phyloP scores from a whole-genome alignment of 1,284 basidiomycete species.

The Ganoderma lingzhi region DNA sequence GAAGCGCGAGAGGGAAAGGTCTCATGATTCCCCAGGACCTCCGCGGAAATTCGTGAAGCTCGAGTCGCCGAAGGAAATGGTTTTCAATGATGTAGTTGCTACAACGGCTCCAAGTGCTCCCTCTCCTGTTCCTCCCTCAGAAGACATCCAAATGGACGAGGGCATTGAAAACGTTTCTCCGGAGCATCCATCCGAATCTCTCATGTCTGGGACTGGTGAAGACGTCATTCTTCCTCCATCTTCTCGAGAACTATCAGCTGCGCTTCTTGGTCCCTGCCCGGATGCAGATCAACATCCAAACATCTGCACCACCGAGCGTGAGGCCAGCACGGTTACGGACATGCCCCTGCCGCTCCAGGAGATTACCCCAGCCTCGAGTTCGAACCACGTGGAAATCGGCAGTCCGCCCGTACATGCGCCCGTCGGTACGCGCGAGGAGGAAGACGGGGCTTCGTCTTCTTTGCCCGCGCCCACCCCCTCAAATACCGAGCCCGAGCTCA shows the following conservation, averaged over 20 bases:
- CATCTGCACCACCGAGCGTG: not conserved
- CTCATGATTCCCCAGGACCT: not conserved
- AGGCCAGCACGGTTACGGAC: not conserved
- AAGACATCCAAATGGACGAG: not conserved
- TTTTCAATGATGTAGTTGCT: constrained; percentile 12
- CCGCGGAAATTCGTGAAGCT: not conserved
- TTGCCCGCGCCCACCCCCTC: not conserved
- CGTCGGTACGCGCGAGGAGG: not conserved
- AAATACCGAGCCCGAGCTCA: not conserved
- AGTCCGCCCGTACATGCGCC: not conserved
- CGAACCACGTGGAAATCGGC: not conserved
- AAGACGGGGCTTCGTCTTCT: not conserved
- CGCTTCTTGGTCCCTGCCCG: not conserved
- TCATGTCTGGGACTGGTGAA: not conserved
- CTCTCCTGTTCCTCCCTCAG: not conserved
- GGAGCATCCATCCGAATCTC: constrained; percentile 5
- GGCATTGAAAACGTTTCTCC: constrained; percentile 1
- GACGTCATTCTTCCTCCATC: not conserved
- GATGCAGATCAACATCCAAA: not conserved
- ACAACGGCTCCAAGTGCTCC: constrained; percentile 1
- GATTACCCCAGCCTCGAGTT: not conserved
- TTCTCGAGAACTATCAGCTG: not conserved
- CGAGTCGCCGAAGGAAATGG: constrained; percentile 3
- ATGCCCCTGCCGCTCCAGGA: not conserved
- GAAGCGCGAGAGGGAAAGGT: constrained; percentile 5